A percentile compares a stretch with the other conserved stretches of the same genome.
Evolutionary conservation across 345 rosid genomes (phyloP).

Genomic region (Aquilaria malaccensis): DNA sequence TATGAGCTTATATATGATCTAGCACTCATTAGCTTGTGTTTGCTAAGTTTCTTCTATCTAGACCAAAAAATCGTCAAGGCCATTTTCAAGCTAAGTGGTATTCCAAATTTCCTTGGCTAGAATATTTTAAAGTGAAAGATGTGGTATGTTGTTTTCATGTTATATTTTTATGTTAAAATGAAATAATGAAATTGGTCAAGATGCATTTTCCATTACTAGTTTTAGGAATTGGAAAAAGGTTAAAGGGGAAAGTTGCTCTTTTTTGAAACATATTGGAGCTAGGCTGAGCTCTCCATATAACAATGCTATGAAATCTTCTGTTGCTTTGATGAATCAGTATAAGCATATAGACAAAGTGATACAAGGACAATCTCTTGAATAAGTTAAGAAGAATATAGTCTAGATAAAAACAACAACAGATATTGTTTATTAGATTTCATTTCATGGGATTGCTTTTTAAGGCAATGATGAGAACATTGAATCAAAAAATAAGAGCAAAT

Average conservation of each 20-base stretch:
- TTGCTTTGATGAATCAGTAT: not conserved
- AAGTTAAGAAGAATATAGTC: not conserved
- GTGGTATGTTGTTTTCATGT: too few species aligned
- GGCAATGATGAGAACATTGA: not conserved
- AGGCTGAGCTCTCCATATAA: too few species aligned
- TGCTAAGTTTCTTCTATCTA: too few species aligned
- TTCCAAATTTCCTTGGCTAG: too few species aligned
- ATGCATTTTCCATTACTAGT: not conserved
- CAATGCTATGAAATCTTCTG: too few species aligned
- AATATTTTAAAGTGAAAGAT: too few species aligned
- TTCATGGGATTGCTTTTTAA: not conserved
- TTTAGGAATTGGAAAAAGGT: not conserved
- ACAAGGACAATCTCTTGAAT: not conserved
- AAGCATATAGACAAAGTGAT: not conserved
- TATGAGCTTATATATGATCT: too few species aligned
- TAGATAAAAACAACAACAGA: not conserved
- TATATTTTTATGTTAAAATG: too few species aligned
- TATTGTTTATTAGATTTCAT: not conserved
- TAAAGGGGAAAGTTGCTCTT: not conserved
- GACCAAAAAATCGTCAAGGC: too few species aligned
- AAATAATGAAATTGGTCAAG: not conserved
- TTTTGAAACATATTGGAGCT: too few species aligned
- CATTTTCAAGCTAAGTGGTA: too few species aligned
- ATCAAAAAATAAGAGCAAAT: slow-evolving; percentile 2
- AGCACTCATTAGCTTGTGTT: too few species aligned